Base-by-base conservation (phyloP, 192 early-diverging fungal genomes). In the Piromyces sp. region DNA sequence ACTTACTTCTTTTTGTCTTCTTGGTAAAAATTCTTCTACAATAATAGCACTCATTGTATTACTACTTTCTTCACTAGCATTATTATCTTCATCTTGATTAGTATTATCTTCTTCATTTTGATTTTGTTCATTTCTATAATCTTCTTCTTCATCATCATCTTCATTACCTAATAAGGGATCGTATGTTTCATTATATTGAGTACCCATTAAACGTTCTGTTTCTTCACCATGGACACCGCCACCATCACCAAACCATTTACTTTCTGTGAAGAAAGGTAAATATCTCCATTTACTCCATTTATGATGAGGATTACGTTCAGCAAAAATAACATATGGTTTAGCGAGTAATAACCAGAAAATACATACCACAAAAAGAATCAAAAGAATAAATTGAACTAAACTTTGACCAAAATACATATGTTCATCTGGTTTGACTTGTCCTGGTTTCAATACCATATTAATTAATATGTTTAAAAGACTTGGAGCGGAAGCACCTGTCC, bases 401-500 rank as follows among this genome's bases (percentile, higher is more conserved):
- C 51, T 68, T 11, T 51, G 98, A 79, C 98, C 98, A 30, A 92
- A 84, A 85, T 92, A 99, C 79, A 99, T 88, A 82, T 88, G 89
- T 58, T 94, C 93, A 30, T 85, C 86, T 30, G 90, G 88, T 30
- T 81, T 84, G 28, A 98, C 92, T 30, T 78, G 87, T 29, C 98
- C 98, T 15, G 98, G 98, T 31, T 92, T 90, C 82, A 99, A 87
- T 87, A 99, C 95, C 98, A 99, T 99, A 88, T 97, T 97, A 86
- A 99, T 99, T 82, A 99, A 90, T 83, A 95, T 97, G 91, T 99
- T 99, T 36, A 99, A 89, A 86, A 99, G 87, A 78, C 94, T 94
- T 28, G 98, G 98, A 11, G 97, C 88, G 81, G 94, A 17, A n/a
- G 51, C 51, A n/a, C 51, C 51, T 9, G 51, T 68, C 51, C 96